Conservation (phyloP, 2,329 filamentous ascomycete species). For the Penicillium sp. region DNA sequence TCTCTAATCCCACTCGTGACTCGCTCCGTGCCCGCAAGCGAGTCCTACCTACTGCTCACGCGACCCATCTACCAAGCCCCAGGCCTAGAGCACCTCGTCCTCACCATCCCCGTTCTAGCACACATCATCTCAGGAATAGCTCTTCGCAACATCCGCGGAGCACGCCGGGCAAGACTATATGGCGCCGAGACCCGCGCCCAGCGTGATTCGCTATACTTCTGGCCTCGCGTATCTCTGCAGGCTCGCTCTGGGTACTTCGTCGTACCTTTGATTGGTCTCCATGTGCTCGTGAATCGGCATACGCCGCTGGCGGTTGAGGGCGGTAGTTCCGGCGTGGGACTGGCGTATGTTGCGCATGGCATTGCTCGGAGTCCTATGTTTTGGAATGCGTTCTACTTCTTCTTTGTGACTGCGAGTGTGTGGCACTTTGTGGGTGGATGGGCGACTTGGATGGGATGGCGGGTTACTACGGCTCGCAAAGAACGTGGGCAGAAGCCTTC, state of each 20-base stretch:
- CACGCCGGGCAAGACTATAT: conserved; percentile 71
- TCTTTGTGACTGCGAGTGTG: conserved; percentile 66
- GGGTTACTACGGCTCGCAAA: conserved; percentile 39
- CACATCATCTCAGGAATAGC: conserved; percentile 78
- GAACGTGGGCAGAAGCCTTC: conserved; percentile 31
- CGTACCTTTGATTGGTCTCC: conserved; percentile 64
- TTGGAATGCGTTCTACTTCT: conserved; percentile 68
- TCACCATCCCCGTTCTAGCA: conserved; percentile 70
- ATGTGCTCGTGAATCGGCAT: conserved; percentile 73
- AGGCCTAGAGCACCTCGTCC: conserved; percentile 74
- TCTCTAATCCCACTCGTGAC: conserved; percentile 77
- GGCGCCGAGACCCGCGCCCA: conserved; percentile 65
- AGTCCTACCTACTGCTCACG: conserved; percentile 85
- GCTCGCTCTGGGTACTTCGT: conserved; percentile 73
- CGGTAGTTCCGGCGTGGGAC: conserved; percentile 79
- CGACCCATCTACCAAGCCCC: conserved; percentile 89
- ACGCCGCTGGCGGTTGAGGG: conserved; percentile 77
- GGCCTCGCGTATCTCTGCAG: conserved; percentile 72
- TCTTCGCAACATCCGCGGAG: conserved; percentile 72
- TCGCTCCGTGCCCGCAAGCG: conserved; percentile 70
- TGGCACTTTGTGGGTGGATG: conserved; percentile 83
- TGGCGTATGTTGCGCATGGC: conserved; percentile 82
- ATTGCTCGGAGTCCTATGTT: conserved; percentile 70
- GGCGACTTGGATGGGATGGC: conserved; percentile 74
- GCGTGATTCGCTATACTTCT: conserved; percentile 51